These are phyloP conservation scores for Gaultheria prostrata DNA, from an alignment of 148 eudicot species.

Conservation along the genomic window DNA sequence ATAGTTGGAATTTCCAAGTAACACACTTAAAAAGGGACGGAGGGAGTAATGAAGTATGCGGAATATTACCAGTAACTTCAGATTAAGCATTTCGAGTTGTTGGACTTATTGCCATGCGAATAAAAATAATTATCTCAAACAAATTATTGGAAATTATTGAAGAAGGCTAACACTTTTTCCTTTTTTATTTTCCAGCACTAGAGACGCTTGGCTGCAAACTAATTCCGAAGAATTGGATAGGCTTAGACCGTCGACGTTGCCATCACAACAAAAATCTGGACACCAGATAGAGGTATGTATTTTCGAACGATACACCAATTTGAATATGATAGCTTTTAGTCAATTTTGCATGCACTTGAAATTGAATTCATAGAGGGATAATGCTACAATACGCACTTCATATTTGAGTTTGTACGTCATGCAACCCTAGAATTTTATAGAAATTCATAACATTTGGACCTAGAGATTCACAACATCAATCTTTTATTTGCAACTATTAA, in stretches of 20 bases:
- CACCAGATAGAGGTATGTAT: constrained; percentile 34
- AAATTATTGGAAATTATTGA: not conserved
- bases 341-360: too few relatives aligned
- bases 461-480: too few relatives aligned
- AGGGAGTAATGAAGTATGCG: not conserved
- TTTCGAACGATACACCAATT: not conserved
- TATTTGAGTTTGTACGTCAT: too few relatives aligned
- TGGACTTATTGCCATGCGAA: not conserved
- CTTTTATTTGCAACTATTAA: too few relatives aligned
- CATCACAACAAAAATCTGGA: constrained; percentile 29
- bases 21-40: too few relatives aligned
- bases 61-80: not conserved
- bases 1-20: too few relatives aligned
- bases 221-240: constrained; percentile 28
- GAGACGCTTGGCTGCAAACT: constrained; percentile 36
- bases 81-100: not conserved
- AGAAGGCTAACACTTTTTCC: not conserved
- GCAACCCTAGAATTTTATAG: too few relatives aligned
- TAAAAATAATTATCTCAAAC: not conserved
- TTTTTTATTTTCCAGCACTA: constrained; percentile 23
- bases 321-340: too few relatives aligned
- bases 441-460: not conserved
- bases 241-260: constrained; percentile 24
- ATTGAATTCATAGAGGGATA: too few relatives aligned
- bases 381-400: too few relatives aligned